Evolutionary conservation across 192 early-diverging fungal species (phyloP).

Genomic region (Lobosporangium transversale): DNA sequence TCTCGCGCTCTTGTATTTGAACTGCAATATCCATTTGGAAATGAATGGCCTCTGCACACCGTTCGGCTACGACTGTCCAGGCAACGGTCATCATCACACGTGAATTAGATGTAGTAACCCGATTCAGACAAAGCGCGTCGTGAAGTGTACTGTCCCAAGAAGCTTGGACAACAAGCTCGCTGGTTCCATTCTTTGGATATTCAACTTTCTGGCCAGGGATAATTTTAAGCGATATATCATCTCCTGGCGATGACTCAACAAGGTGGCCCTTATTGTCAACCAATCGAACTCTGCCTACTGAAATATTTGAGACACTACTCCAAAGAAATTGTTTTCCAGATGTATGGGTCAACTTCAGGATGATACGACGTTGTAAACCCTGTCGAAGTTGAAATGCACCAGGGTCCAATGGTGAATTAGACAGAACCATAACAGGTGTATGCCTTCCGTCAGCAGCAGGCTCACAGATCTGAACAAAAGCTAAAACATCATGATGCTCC

Average conservation of each 20-base stretch:
- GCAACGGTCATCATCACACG: conserved; percentile 67
- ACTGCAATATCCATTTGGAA: conserved; percentile 69
- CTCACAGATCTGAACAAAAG: conserved; percentile 75
- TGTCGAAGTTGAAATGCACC: conserved; percentile 75
- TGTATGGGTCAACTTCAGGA: conserved; percentile 71
- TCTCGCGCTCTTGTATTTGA: conserved; percentile 69
- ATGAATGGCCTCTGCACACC: conserved; percentile 64
- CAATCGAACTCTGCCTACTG: conserved; percentile 58
- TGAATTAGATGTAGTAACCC: conserved; percentile 65
- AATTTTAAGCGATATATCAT: conserved; percentile 60
- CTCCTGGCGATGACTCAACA: conserved; percentile 60
- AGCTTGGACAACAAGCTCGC: conserved; percentile 62
- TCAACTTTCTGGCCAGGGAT: conserved; percentile 58
- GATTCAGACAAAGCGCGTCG: conserved; percentile 71
- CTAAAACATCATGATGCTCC: conserved; percentile 73
- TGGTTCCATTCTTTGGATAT: conserved; percentile 69
- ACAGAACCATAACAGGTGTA: conserved; percentile 63
- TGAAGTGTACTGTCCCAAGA: conserved; percentile 84
- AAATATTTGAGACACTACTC: conserved; percentile 52
- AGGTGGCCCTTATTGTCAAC: conserved; percentile 70
- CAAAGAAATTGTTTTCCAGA: conserved; percentile 73
- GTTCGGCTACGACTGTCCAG: conserved; percentile 66
- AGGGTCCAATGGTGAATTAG: conserved; percentile 53
- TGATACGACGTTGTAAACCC: conserved; percentile 78
- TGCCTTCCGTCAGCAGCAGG: conserved; percentile 71